Conservation (phyloP, 345 rosid species). For the Noccaea bulbosa region DNA sequence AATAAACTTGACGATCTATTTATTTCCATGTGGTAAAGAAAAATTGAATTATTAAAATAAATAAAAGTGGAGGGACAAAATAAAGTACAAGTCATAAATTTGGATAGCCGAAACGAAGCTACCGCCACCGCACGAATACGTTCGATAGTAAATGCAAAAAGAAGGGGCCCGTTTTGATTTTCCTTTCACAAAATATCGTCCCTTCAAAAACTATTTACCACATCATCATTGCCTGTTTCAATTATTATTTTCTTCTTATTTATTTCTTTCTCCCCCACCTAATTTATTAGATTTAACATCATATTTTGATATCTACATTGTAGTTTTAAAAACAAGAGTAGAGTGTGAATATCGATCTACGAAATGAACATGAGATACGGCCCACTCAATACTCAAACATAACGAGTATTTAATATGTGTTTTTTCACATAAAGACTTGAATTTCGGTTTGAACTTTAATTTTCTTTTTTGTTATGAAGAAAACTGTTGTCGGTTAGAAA, state of each 20-base stretch:
- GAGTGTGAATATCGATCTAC: constrained; percentile 8
- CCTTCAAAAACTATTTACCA: constrained; percentile 22
- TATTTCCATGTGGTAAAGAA: constrained; percentile 9
- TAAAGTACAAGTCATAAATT: constrained; percentile 42
- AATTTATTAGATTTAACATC: constrained; percentile 30
- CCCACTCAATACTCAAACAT: not conserved
- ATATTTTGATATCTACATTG: not conserved
- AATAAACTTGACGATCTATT: not conserved
- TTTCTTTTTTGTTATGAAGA: not conserved
- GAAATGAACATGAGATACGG: constrained; percentile 10
- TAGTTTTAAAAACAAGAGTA: not conserved
- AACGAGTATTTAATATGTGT: not conserved
- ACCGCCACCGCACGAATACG: constrained; percentile 47
- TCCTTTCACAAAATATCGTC: constrained; percentile 33
- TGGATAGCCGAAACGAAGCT: constrained; percentile 33
- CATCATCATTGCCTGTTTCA: constrained; percentile 29
- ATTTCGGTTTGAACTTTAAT: not conserved
- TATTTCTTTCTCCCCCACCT: constrained; percentile 30
- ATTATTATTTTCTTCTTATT: constrained; percentile 36
- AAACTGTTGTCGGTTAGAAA: no score
- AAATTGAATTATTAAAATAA: not conserved
- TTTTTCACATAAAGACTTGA: constrained; percentile 7
- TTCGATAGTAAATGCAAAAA: constrained; percentile 39
- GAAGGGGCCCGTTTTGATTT: constrained; percentile 39
- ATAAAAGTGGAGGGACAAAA: constrained; percentile 39